These are phyloP conservation scores for Arthroderma uncinatum DNA, from an alignment of 2,329 filamentous ascomycete species.

Conservation along the genomic window DNA sequence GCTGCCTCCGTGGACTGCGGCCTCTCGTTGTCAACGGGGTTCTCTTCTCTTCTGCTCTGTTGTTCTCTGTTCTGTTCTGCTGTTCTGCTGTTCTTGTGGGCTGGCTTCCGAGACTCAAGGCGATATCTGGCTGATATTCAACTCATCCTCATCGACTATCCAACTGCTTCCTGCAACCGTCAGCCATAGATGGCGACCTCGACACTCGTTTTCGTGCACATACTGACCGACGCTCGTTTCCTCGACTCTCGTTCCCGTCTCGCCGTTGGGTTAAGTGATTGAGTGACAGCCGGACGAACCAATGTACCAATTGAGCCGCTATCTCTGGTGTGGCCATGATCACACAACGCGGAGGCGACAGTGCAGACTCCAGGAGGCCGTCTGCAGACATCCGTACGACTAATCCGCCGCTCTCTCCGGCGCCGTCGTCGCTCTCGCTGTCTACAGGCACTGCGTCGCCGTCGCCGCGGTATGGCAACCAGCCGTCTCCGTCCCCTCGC, in stretches of 20 bases:
- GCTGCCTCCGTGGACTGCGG: neutral
- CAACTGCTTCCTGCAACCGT: too few relatives aligned
- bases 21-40: neutral
- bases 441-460: neutral
- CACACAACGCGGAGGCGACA: slow-evolving; percentile 31
- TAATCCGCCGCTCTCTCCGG: slow-evolving; percentile 12
- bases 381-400: slow-evolving; percentile 18
- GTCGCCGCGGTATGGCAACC: neutral
- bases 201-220: neutral
- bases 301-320: slow-evolving; percentile 2
- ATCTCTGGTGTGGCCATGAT: slow-evolving; percentile 31
- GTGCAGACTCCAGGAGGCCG: slow-evolving; percentile 17
- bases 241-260: neutral
- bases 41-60: neutral
- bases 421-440: neutral
- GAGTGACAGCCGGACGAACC: neutral
- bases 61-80: neutral
- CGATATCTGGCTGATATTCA: neutral
- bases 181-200: slow-evolving; percentile 1
- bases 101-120: neutral
- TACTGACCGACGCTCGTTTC: neutral
- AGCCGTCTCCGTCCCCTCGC: slow-evolving; percentile 1
- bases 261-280: neutral
- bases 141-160: neutral
- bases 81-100: neutral